Evolutionary conservation across 441 rosid species (phyloP).

Genomic region (Eugenia klotzschiana): DNA sequence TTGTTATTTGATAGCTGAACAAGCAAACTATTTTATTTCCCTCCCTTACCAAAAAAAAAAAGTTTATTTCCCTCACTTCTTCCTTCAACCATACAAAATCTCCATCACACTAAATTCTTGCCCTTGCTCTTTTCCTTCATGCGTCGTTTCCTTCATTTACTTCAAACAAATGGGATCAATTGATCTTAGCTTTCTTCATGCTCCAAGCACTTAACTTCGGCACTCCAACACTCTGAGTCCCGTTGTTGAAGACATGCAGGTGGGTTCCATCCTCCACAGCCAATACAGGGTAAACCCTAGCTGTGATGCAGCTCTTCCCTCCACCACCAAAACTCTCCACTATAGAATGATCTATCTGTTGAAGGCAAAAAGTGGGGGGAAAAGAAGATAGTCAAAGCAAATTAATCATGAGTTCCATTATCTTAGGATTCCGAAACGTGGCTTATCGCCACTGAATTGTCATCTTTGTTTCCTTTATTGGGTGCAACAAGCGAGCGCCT

Average conservation of each 20-base stretch:
- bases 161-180: neutral
- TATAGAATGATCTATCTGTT: constrained; percentile 25
- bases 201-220: constrained; percentile 18
- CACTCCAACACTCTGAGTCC: constrained; percentile 8
- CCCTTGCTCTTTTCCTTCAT: too few relatives aligned
- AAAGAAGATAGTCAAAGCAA: neutral
- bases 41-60: too few relatives aligned
- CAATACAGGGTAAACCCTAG: constrained; percentile 23
- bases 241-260: constrained; percentile 24
- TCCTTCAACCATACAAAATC: neutral
- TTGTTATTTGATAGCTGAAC: neutral
- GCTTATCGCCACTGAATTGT: neutral
- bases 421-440: neutral
- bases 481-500: neutral
- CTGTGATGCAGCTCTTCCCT: constrained; percentile 23
- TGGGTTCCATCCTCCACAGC: constrained; percentile 13
- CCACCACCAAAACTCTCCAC: constrained; percentile 31
- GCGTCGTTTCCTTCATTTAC: neutral
- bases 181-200: constrained; percentile 24
- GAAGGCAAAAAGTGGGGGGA: neutral
- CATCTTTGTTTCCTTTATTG: neutral
- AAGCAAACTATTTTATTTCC: neutral
- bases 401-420: neutral
- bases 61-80: neutral
- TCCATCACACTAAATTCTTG: too few relatives aligned